These are phyloP conservation scores for Crithidia thermophila DNA, from an alignment of 208 protist species.

Conservation along the genomic window DNA sequence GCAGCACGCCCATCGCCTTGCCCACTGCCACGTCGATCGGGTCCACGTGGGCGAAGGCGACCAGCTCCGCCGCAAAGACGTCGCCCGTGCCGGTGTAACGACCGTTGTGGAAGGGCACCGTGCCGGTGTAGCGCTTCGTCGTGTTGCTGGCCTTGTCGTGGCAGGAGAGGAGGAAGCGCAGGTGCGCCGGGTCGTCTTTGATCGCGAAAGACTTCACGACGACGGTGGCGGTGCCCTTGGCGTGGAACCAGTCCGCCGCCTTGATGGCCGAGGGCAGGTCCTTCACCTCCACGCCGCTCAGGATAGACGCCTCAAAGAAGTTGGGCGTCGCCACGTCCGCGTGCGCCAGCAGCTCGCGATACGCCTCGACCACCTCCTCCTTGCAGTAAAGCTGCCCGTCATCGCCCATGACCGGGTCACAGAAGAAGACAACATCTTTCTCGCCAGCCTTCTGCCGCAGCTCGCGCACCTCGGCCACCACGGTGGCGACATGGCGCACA, in stretches of 20 bases:
- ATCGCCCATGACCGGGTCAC: conserved; percentile 97
- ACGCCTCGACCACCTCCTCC: conserved; percentile 87
- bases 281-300: conserved; percentile 68
- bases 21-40: conserved; percentile 63
- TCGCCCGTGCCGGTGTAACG: conserved; percentile 90
- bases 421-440: conserved; percentile 72
- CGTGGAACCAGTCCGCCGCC: conserved; percentile 87
- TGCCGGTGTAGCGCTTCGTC: conserved; percentile 60
- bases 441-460: conserved; percentile 38
- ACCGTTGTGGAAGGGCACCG: conserved; percentile 71
- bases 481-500: conserved; percentile 58
- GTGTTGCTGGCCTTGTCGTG: conserved; percentile 10
- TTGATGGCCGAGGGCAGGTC: conserved; percentile 56
- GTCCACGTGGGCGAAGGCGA: conserved; percentile 65
- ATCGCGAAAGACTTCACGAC: conserved; percentile 87
- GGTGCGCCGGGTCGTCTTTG: conserved; percentile 36
- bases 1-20: conserved; percentile 85
- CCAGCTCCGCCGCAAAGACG: conserved; percentile 74
- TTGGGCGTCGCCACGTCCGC: conserved; percentile 94
- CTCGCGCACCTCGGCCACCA: conserved; percentile 66
- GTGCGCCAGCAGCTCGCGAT: conserved; percentile 74
- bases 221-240: conserved; percentile 61
- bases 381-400: conserved; percentile 95
- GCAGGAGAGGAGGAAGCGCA: conserved; percentile 70
- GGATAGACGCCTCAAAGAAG: conserved; percentile 92